A percentile compares a stretch with the other conserved stretches of the same genome.
Conservation (phyloP, 176 grass and related monocot genomes). For the Tillandsia fasciculata region DNA sequence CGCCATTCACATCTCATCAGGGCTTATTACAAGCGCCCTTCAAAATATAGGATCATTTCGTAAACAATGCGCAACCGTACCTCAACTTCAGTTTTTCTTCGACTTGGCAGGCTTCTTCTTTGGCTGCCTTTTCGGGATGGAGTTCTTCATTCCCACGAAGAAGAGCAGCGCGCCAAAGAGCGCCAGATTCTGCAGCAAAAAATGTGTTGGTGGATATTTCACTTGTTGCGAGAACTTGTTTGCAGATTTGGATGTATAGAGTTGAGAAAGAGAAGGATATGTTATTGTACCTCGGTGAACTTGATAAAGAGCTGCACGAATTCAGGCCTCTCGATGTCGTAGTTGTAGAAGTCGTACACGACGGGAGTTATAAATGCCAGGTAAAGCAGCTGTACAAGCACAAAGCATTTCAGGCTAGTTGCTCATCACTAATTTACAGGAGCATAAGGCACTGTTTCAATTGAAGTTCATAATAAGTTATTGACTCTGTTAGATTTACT, state of each 20-base stretch:
- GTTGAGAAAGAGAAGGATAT: background rate
- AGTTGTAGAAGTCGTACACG: conserved; percentile 75
- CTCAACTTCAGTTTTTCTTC: conserved; percentile 37
- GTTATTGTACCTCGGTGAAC: conserved; percentile 39
- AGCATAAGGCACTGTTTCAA: too few species aligned
- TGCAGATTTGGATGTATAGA: background rate
- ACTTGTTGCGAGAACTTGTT: background rate
- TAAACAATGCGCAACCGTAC: conserved; percentile 1
- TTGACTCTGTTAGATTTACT: too few species aligned
- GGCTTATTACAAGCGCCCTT: background rate
- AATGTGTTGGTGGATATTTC: background rate
- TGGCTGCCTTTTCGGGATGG: conserved; percentile 44
- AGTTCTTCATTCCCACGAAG: conserved; percentile 74
- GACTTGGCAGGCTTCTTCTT: conserved; percentile 44
- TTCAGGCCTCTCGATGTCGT: conserved; percentile 57
- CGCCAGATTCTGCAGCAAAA: conserved; percentile 43
- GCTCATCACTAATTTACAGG: background rate
- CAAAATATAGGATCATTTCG: conserved; percentile 23
- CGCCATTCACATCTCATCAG: too few species aligned
- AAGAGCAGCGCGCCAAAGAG: conserved; percentile 48
- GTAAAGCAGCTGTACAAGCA: conserved; percentile 34
- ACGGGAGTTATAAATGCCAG: conserved; percentile 51
- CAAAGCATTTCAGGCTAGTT: background rate
- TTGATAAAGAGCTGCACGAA: conserved; percentile 65
- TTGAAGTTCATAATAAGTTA: too few species aligned